Evolutionary conservation across 257 asterid genomes (phyloP), one percentile per base, ranked within the genome.

Genomic region (Buddleja alternifolia): DNA sequence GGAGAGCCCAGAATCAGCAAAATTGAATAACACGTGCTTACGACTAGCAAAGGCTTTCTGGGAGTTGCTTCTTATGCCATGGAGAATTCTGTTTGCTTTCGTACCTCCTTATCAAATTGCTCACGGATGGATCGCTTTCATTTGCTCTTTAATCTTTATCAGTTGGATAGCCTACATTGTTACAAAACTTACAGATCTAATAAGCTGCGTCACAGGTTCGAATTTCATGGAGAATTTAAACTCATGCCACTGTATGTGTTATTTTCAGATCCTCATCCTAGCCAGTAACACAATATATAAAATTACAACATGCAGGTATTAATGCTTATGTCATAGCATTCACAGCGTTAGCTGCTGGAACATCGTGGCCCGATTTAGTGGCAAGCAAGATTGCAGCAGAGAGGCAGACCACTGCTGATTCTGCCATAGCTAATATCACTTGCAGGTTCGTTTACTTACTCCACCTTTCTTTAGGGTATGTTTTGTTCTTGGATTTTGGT

Each of bases 331-430:
- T 87, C 56, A 86, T 90, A 67, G 96, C 97, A 36, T 85, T 93
- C 73, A 90, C 98, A 36, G 97, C 97, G 51, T 80, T 93, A 73
- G 97, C 97, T 2, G 88, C 85, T 56, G 98, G 97, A 63, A 93
- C 97, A 51, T 93, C 97, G 3, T 93, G 97, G 97, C 98, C 97
- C 0, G 98, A 93, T 85, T 76, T 93, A 75, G 97, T 93, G 24
- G 97, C 97, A 2, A 93, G 98, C 87, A 93, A 90, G 83, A 93
- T 93, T 77, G 98, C 98, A 55, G 97, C 96, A 21, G 98, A 93
- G 70, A 75, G 97, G 50, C 98, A 93, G 81, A 64, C 88, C 8
- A 88, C 98, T 48, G 97, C 96, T 0, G 98, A 93, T 75, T 93
- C 98, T 41, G 98, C 97, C 75, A 88, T 93, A 52, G 98, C 98